Evolutionary conservation across 257 asterid genomes (phyloP), one percentile per base, ranked within the genome.

Genomic region (Capsicum rhomboideum): DNA sequence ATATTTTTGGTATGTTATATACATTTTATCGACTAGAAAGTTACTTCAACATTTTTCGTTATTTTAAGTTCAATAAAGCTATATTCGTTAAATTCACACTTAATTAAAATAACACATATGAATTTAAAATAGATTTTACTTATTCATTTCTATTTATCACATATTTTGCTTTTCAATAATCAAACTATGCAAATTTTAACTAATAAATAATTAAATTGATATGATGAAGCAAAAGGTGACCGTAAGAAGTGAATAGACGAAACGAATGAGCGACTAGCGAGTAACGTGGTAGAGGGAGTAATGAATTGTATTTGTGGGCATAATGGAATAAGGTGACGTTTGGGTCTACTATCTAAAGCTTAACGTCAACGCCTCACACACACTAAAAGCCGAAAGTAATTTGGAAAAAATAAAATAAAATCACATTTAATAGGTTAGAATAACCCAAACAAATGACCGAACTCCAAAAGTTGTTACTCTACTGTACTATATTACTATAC

Each of bases 311-410:
- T n/a, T n/a, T 44, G 49, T 10, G 31, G 37, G 80, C 44, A 54
- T 74, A 46, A 21, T 72, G 52, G 80, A 20, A 46, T 74, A 74
- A 53, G 80, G 80, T 74, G 80, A 74, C 80, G 80, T 74, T 74
- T 74, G 12, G 42, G 80, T 46, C 58, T n/a, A 21, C 6, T 34
- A 37, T 72, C 21, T 28, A 26, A 23, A 16, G 6, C 8, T 26
- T 77, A 1, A 77, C 81, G 81, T 77, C 81, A 77, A 77, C 81
- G 81, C 81, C 63, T 77, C 63, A 2, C 81, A 77, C 61, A 77
- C 81, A 77, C 81, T 75, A 49, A 75, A 77, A 2, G 46, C 46
- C 63, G 63, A 77, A 77, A 77, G n/a, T 26, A 26, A 77, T 26
- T 61, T 28, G 42, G 10, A 63, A 61, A 58, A 14, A 21, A 3